Conservation (phyloP, 192 early-diverging fungal genomes). For the Mortierella claussenii region DNA sequence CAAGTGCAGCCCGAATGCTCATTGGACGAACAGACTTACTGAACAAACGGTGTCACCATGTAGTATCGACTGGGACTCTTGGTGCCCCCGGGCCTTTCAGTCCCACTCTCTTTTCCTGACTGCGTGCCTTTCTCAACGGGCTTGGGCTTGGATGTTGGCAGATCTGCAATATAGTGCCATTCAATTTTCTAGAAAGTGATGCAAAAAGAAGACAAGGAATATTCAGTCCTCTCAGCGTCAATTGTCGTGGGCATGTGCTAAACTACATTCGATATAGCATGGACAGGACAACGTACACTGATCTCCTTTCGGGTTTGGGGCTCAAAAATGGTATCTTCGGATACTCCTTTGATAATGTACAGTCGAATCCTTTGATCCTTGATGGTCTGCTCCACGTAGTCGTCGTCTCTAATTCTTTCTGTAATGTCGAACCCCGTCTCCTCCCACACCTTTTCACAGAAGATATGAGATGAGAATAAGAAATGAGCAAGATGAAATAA, state of each 20-base stretch:
- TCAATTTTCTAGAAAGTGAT: constrained; percentile 62
- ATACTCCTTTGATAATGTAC: constrained; percentile 91
- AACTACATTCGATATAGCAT: not conserved
- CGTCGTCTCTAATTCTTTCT: constrained; percentile 72
- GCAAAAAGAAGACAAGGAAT: not conserved
- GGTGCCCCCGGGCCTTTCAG: constrained; percentile 30
- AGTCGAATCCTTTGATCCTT: constrained; percentile 90
- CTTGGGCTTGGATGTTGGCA: constrained; percentile 65
- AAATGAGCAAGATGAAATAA: constrained; percentile 8
- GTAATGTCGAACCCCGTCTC: constrained; percentile 95
- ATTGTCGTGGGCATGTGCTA: not conserved
- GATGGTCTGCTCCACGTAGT: constrained; percentile 90
- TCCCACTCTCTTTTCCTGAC: constrained; percentile 48
- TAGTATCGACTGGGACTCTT: constrained; percentile 71
- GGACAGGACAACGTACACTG: constrained; percentile 67
- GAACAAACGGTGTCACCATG: constrained; percentile 79
- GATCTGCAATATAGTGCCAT: constrained; percentile 74
- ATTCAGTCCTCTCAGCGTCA: not conserved
- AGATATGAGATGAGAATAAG: constrained; percentile 6
- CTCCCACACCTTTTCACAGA: constrained; percentile 75
- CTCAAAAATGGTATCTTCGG: constrained; percentile 82
- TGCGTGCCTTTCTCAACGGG: constrained; percentile 29
- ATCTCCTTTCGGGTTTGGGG: constrained; percentile 95
- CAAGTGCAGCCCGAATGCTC: no score
- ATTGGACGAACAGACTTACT: constrained; percentile 50